Conservation (phyloP, 108 stramenopile genomes). For the Skeletonema potamos region DNA sequence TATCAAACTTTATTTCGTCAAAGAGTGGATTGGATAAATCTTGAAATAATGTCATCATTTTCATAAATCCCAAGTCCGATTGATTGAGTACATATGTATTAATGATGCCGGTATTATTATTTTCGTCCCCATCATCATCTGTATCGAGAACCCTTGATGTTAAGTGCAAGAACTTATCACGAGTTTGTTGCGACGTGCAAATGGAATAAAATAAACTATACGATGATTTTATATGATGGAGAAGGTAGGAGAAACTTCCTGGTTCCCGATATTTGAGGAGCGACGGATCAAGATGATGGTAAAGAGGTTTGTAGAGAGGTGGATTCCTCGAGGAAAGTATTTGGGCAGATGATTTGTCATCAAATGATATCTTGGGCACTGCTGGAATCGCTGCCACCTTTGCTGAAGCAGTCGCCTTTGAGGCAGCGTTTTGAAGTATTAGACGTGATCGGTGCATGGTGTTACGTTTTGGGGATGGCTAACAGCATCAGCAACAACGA, state of each 20-base stretch:
- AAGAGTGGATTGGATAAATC: conserved; percentile 69
- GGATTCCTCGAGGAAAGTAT: neutral
- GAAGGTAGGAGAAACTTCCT: conserved; percentile 22
- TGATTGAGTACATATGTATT: conserved; percentile 62
- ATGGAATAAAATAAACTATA: conserved; percentile 13
- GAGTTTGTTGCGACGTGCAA: conserved; percentile 25
- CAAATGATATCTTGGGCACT: neutral
- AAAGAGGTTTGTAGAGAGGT: conserved; percentile 19
- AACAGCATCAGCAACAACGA: too few relatives aligned
- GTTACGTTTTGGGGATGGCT: neutral
- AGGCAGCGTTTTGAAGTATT: neutral
- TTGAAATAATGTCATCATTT: conserved; percentile 63
- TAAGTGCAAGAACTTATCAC: conserved; percentile 32
- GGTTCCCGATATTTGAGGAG: conserved; percentile 20
- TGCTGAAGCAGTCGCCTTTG: neutral
- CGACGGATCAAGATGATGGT: conserved; percentile 34
- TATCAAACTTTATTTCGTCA: conserved; percentile 50
- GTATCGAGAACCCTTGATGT: neutral
- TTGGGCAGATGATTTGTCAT: neutral
- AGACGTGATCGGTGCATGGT: neutral
- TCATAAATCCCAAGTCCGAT: conserved; percentile 57
- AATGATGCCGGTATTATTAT: conserved; percentile 55
- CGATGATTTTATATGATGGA: conserved; percentile 32
- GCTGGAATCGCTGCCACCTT: neutral
- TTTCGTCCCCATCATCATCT: conserved; percentile 2